Evolutionary conservation across 202 grass and related monocot genomes (phyloP).

Genomic region (Zizania palustris): DNA sequence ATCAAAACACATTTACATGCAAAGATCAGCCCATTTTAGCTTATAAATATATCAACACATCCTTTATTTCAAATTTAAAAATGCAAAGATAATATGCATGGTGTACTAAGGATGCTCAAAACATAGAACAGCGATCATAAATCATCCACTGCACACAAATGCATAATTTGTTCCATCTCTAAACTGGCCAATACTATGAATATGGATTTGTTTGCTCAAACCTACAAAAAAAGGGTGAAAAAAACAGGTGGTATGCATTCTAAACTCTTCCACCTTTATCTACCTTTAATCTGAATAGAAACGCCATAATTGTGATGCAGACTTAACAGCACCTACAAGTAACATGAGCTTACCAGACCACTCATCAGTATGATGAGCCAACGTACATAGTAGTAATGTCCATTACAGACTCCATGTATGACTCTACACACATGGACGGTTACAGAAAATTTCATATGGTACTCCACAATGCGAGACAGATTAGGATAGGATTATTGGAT

Average conservation of each 20-base stretch:
- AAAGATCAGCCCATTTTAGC: not conserved
- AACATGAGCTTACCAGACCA: not conserved
- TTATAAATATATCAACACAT: not conserved
- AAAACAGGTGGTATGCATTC: not conserved
- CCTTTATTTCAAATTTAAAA: not conserved
- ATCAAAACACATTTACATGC: not conserved
- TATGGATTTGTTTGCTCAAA: conserved; percentile 3
- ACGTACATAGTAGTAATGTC: not conserved
- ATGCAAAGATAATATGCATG: not conserved
- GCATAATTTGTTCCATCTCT: not conserved
- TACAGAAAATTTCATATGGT: conserved; percentile 2
- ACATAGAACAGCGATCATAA: not conserved
- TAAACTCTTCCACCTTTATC: not conserved
- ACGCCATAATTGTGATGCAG: not conserved
- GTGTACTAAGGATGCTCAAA: not conserved
- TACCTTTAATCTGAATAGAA: not conserved
- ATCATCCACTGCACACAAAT: not conserved
- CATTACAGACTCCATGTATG: not conserved
- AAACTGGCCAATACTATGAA: not conserved
- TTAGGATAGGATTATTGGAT: too few species aligned
- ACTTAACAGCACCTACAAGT: not conserved
- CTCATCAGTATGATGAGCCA: not conserved
- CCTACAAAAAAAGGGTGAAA: not conserved
- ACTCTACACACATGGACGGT: not conserved
- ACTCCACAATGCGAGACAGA: conserved; percentile 13